Percentiles rank a stretch among this genome's conserved stretches.
Evolutionary conservation across 2,329 filamentous ascomycete genomes (phyloP).

Genomic region (Periconia digitata): DNA sequence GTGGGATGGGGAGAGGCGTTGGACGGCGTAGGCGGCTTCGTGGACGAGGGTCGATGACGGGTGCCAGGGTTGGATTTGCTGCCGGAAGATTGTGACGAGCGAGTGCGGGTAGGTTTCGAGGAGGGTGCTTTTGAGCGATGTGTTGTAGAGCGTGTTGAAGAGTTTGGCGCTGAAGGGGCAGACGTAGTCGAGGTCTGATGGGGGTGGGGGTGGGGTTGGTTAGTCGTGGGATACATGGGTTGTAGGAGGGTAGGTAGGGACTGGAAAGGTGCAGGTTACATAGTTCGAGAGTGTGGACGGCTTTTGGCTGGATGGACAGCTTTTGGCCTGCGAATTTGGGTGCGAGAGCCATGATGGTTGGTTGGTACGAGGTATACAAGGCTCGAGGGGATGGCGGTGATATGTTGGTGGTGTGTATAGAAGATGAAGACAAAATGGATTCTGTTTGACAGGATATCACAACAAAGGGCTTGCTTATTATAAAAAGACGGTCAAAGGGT

Average conservation of each 20-base stretch:
- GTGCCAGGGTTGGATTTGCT: constrained; percentile 95
- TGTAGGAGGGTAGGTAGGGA: neutral
- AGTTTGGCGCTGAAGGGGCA: constrained; percentile 76
- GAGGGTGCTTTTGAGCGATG: constrained; percentile 65
- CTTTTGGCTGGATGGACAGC: constrained; percentile 51
- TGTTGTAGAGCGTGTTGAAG: constrained; percentile 73
- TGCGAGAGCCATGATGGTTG: constrained; percentile 66
- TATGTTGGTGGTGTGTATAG: too few species aligned
- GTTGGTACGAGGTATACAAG: neutral
- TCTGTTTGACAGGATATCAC: neutral
- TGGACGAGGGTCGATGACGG: constrained; percentile 71
- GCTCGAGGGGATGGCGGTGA: neutral
- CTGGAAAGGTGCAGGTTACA: neutral
- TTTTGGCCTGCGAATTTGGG: constrained; percentile 77
- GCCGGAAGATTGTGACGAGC: constrained; percentile 80
- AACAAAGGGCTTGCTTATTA: neutral
- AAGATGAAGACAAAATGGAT: neutral
- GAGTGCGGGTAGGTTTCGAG: constrained; percentile 61
- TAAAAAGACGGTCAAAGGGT: neutral
- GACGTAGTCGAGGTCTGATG: constrained; percentile 80
- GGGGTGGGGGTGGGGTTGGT: neutral
- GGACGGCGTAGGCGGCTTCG: constrained; percentile 82
- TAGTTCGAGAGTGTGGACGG: constrained; percentile 52
- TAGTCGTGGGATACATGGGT: neutral
- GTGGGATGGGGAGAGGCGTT: constrained; percentile 66